Evolutionary conservation across 2,329 filamentous ascomycete genomes (phyloP).

Genomic region (Xenoacremonium recifei): DNA sequence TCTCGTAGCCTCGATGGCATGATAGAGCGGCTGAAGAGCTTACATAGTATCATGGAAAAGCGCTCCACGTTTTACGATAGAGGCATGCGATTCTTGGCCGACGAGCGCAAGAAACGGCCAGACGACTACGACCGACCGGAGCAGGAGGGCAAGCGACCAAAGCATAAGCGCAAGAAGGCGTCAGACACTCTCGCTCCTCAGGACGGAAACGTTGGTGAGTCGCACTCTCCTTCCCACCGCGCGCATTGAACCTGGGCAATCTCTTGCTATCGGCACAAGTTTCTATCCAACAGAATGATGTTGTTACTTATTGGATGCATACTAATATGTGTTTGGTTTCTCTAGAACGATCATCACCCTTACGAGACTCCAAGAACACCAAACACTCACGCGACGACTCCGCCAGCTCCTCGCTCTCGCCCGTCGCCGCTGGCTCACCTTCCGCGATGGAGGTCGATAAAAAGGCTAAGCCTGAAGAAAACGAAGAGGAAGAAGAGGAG

Average conservation of each 20-base stretch:
- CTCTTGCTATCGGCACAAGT: no score
- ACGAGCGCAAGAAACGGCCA: conserved; percentile 60
- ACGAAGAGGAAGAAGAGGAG: conserved; percentile 43
- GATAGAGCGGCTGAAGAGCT: conserved; percentile 60
- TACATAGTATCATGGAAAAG: conserved; percentile 66
- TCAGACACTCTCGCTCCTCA: conserved; percentile 58
- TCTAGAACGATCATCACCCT: conserved; percentile 53
- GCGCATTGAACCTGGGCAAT: no score
- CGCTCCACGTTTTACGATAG: conserved; percentile 68
- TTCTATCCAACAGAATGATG: no score
- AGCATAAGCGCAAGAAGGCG: conserved; percentile 79
- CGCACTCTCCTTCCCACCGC: conserved; percentile 1
- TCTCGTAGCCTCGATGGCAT: conserved; percentile 64
- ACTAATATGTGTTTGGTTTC: background rate
- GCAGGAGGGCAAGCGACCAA: conserved; percentile 55
- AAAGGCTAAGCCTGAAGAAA: conserved; percentile 27
- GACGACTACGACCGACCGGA: conserved; percentile 54
- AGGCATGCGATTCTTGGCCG: conserved; percentile 69
- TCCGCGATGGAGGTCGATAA: conserved; percentile 59
- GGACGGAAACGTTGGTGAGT: conserved; percentile 31
- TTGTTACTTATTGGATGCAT: no score
- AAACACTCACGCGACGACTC: conserved; percentile 55
- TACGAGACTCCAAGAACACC: conserved; percentile 46
- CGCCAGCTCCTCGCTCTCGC: conserved; percentile 59
- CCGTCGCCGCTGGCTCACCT: conserved; percentile 49